These are phyloP conservation scores for Debaryomyces sp. DNA, from an alignment of 1,139 yeast species.

Conservation along the genomic window DNA sequence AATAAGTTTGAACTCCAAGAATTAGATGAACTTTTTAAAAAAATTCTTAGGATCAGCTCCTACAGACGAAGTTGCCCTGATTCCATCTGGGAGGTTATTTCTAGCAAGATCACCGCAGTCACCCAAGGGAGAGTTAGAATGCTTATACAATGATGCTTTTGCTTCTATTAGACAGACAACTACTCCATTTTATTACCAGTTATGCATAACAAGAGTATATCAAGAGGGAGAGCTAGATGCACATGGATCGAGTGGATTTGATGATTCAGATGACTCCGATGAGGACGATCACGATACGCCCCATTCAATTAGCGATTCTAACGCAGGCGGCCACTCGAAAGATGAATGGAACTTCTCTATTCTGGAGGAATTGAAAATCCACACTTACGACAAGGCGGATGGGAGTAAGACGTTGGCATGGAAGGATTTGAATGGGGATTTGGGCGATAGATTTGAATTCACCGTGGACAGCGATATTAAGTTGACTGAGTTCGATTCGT, in stretches of 20 bases:
- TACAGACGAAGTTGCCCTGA: conserved; percentile 67
- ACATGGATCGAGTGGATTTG: conserved; percentile 36
- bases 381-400: conserved; percentile 35
- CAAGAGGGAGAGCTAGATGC: conserved; percentile 64
- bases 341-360: conserved; percentile 75
- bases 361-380: conserved; percentile 59
- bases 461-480: conserved; percentile 67
- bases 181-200: conserved; percentile 66
- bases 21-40: conserved; percentile 73
- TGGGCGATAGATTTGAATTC: conserved; percentile 86
- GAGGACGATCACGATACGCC: conserved; percentile 44
- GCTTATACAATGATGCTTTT: conserved; percentile 79
- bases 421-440: conserved; percentile 82
- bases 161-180: conserved; percentile 72
- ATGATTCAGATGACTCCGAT: conserved; percentile 60
- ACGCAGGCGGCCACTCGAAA: conserved; percentile 37
- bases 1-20: neutral
- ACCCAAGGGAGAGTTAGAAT: conserved; percentile 86
- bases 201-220: conserved; percentile 69
- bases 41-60: conserved; percentile 65
- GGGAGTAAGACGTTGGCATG: conserved; percentile 62
- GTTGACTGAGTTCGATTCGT: conserved; percentile 58
- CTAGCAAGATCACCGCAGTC: conserved; percentile 74
- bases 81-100: conserved; percentile 81
- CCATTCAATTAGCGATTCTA: conserved; percentile 31